Conservation (phyloP, 2,329 filamentous ascomycete genomes). For the Macroventuria anomochaeta region DNA sequence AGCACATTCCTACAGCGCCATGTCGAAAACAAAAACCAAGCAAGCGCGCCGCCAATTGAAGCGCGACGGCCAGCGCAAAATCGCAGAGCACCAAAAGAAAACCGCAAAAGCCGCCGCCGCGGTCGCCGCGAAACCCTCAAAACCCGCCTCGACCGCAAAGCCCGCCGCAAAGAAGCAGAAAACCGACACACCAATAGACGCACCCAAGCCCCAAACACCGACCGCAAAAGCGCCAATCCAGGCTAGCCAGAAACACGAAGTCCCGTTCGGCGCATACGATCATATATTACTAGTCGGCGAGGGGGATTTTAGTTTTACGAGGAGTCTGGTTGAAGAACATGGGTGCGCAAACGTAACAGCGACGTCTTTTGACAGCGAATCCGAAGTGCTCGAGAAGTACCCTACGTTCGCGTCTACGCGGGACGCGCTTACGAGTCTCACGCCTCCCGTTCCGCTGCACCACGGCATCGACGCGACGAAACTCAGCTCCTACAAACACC, state of each 20-base stretch:
- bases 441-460: slow-evolving; percentile 44
- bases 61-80: slow-evolving; percentile 40
- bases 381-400: slow-evolving; percentile 60
- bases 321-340: slow-evolving; percentile 70
- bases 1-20: slow-evolving; percentile 17
- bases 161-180: slow-evolving; percentile 21
- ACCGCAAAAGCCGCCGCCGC: slow-evolving; percentile 25
- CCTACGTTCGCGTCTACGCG: slow-evolving; percentile 56
- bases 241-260: slow-evolving; percentile 56
- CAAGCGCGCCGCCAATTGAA: slow-evolving; percentile 43
- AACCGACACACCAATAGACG: background rate
- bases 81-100: slow-evolving; percentile 35
- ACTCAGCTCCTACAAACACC: slow-evolving; percentile 38
- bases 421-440: slow-evolving; percentile 29
- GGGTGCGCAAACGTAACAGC: slow-evolving; percentile 70
- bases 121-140: slow-evolving; percentile 4
- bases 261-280: slow-evolving; percentile 72
- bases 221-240: slow-evolving; percentile 22
- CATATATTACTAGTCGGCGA: slow-evolving; percentile 79
- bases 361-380: slow-evolving; percentile 69
- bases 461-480: slow-evolving; percentile 73
- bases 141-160: slow-evolving; percentile 9
- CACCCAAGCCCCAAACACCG: slow-evolving; percentile 14
- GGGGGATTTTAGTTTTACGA: slow-evolving; percentile 79
- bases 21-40: slow-evolving; percentile 48